These are phyloP conservation scores for Calonectria pauciramosa DNA, from an alignment of 2,329 filamentous ascomycete genomes.

Conservation along the genomic window DNA sequence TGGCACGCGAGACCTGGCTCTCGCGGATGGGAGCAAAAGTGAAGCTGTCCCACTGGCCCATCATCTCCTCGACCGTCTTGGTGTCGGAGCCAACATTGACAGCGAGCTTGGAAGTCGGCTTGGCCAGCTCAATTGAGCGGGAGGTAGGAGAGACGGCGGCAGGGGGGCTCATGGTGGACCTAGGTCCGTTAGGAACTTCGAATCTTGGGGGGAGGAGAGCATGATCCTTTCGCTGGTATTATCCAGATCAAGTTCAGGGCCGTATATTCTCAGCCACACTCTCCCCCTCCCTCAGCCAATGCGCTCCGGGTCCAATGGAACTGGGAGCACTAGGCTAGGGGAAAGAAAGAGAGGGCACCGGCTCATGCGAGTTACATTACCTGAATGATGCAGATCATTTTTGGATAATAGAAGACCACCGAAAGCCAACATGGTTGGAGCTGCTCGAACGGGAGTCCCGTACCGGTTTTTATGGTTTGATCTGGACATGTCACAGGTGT, in stretches of 20 bases:
- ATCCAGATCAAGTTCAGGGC: conserved; percentile 96
- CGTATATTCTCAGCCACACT: conserved; percentile 85
- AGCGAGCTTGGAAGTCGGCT: conserved; percentile 57
- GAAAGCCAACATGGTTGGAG: conserved; percentile 52
- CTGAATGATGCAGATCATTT: conserved; percentile 54
- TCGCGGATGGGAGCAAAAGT: conserved; percentile 89
- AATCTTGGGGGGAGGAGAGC: conserved; percentile 69
- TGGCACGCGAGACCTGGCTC: conserved; percentile 91
- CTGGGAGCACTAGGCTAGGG: not conserved
- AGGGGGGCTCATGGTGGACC: conserved; percentile 76
- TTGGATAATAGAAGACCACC: conserved; percentile 54
- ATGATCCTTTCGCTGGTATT: conserved; percentile 99
- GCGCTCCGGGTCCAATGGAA: not conserved
- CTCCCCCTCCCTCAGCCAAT: conserved; percentile 30
- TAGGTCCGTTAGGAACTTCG: conserved; percentile 48
- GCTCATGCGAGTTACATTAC: conserved; percentile 71
- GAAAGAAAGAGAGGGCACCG: conserved; percentile 63
- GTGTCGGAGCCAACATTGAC: conserved; percentile 32
- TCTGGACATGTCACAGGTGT: conserved; percentile 42
- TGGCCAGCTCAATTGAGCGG: conserved; percentile 60
- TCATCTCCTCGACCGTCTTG: conserved; percentile 61
- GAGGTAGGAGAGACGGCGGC: conserved; percentile 74
- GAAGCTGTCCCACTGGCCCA: conserved; percentile 85
- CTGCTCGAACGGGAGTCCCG: conserved; percentile 36
- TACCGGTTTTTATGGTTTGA: conserved; percentile 44